Conservation (phyloP, 2,329 filamentous ascomycete genomes). For the Clarireedia paspali region DNA sequence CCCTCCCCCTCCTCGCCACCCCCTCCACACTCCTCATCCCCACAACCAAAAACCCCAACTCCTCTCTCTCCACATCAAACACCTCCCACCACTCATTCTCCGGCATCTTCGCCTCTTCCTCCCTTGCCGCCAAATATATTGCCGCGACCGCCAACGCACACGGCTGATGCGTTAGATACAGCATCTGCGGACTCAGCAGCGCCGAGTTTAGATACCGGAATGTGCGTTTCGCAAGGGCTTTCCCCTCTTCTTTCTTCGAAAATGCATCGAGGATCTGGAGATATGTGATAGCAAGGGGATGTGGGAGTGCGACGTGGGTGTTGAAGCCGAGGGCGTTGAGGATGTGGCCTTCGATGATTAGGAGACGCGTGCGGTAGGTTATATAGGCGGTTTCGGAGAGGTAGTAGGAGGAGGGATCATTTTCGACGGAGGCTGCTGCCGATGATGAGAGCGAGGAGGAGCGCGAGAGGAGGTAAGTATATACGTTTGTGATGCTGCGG, state of each 20-base stretch:
- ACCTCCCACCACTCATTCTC: conserved; percentile 95
- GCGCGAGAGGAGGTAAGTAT: conserved; percentile 67
- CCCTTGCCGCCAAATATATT: conserved; percentile 80
- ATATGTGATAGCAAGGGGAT: conserved; percentile 83
- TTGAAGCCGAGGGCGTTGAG: conserved; percentile 73
- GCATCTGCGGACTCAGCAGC: conserved; percentile 76
- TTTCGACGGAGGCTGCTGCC: not conserved
- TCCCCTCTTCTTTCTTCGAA: conserved; percentile 30
- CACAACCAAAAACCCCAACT: conserved; percentile 86
- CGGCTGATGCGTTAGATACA: conserved; percentile 91
- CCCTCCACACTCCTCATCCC: conserved; percentile 72
- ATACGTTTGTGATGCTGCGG: conserved; percentile 77
- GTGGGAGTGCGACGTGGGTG: conserved; percentile 76
- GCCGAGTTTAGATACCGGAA: conserved; percentile 80
- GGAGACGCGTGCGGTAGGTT: conserved; percentile 52
- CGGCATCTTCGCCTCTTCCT: conserved; percentile 69
- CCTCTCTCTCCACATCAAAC: conserved; percentile 91
- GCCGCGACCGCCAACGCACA: conserved; percentile 77
- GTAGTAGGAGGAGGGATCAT: conserved; percentile 51
- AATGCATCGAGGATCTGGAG: conserved; percentile 78
- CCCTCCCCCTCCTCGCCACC: conserved; percentile 30
- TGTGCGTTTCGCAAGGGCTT: conserved; percentile 53
- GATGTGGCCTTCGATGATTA: conserved; percentile 70
- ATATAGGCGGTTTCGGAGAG: conserved; percentile 69
- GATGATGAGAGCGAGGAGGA: conserved; percentile 34